Base-by-base conservation (phyloP, 768 basidiomycete genomes). In the Hypsizygus marmoreus region DNA sequence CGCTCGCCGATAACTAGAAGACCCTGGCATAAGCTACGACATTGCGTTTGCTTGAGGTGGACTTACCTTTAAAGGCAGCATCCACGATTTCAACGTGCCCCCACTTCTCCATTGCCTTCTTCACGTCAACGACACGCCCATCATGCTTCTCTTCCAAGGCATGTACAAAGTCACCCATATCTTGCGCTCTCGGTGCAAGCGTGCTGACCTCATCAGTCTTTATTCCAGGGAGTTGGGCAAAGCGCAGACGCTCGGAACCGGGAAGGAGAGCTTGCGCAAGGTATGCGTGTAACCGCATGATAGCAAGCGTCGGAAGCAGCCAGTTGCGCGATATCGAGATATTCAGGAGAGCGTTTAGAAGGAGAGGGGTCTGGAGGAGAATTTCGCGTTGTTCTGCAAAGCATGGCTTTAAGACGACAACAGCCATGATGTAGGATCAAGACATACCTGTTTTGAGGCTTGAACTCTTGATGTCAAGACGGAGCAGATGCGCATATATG, bases 271-370 rank as follows among this genome's bases (percentile, higher is more conserved):
- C 97, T 68, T 99, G 97, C 0, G 82, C 77, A 25, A 99, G 73
- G 64, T 84, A 82, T 4, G 89, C 81, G 54, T 95, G 87, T 20
- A 99, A 69, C 29, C 85, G 86, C 81, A 97, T 88, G 56, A 85
- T 74, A 23, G 79, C 71, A 28, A 95, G 70, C 0, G 91, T 84
- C 1, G 92, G 86, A 4, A 77, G 59, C 7, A 98, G 81, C 95
- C 95, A 99, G 59, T 84, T 92, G 53, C 93, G 91, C 0, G 94
- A 79, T 14, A 89, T 77, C 0, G 88, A 77, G 51, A 97, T 89
- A 55, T 81, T 87, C 42, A 95, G 77, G 19, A 97, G 72, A 0
- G 93, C 90, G 36, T 77, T 88, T 22, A 95, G 77, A 4, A 95
- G 68, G 11, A 76, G 63, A 4, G 91, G 91, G 0, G 80, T 79